A percentile compares a stretch with the other conserved stretches of the same genome.
These are phyloP conservation scores for Desmodesmus armatus DNA, from an alignment of 139 green algal species.

Conservation along the genomic window DNA sequence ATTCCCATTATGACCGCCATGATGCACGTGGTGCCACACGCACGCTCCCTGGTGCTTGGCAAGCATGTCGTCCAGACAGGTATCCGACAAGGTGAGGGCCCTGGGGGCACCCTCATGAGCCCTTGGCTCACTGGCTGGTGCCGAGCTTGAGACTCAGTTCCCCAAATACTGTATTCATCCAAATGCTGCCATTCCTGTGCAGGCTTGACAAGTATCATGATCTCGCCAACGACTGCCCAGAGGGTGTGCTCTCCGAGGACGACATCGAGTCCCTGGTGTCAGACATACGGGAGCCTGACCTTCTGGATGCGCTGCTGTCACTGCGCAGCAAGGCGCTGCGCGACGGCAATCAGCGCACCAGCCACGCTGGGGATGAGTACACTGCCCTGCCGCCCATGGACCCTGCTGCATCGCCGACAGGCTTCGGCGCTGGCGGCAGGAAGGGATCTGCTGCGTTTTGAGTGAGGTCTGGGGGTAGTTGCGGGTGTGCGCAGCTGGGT, in stretches of 20 bases:
- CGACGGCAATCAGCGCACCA: constrained; percentile 3
- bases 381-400: constrained; percentile 13
- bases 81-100: too few species aligned
- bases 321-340: constrained; percentile 29
- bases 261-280: constrained; percentile 25
- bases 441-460: neutral
- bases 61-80: too few species aligned
- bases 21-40: too few species aligned
- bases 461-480: neutral
- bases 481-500: neutral
- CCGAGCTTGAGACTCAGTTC: too few species aligned
- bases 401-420: neutral
- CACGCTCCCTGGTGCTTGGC: too few species aligned
- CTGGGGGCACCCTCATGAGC: too few species aligned
- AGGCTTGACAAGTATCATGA: constrained; percentile 42
- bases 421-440: neutral
- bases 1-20: too few species aligned
- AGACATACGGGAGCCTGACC: constrained; percentile 21
- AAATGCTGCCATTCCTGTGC: neutral
- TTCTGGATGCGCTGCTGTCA: constrained; percentile 30
- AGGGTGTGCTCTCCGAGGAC: constrained; percentile 40
- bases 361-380: constrained; percentile 27
- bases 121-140: too few species aligned
- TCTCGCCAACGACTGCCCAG: neutral
- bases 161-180: too few species aligned